Evolutionary conservation across 2,329 filamentous ascomycete genomes (phyloP), one percentile per base, ranked within the genome.

Genomic region (Ophiostoma tasmaniense): DNA sequence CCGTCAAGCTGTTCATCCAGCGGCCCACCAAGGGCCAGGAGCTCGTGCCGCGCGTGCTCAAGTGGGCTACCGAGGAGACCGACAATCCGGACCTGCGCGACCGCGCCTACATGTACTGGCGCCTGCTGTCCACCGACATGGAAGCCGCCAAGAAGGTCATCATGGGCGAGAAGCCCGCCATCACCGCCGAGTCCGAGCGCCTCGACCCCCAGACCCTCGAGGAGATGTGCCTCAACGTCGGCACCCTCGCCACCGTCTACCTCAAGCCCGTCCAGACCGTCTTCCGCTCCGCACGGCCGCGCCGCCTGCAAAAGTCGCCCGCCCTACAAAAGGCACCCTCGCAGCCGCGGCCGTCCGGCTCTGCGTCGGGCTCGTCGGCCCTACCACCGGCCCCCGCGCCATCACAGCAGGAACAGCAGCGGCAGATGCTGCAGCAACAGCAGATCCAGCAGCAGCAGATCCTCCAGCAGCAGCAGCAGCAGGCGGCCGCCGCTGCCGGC

Each of bases 31-130:
- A 96, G 76, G 95, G 92, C 33, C 93, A 97, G 75, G 89, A 96
- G 67, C 84, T 99, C 7, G 94, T 99, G 0, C 95, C 94, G 0
- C 93, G 93, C 75, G 94, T 98, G 2, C 83, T 99, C 66, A 98
- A 98, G 79, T 98, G 95, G 94, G 96, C 95, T 4, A 99, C 95
- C 0, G 95, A 98, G 78, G 95, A 98, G 78, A 98, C 94, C n/a
- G 95, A 99, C 76, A 97, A 99, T 78, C 95, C 95, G 0, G 95
- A 99, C 79, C 86, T 99, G 35, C 89, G 95, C 72, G 95, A 99
- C 78, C 85, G 95, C 74, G 95, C 95, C 0, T 99, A 97, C 82
- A 98, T 99, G 93, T 99, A 99, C 82, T 99, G 95, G 95, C 91
- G 95, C 4, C 85, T 99, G 17, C 84, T 99, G 1, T 97, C 93